A percentile compares a stretch with the other conserved stretches of the same genome.
These are phyloP conservation scores for Lanmaoa rubissima DNA, from an alignment of 768 basidiomycete genomes.

Conservation along the genomic window DNA sequence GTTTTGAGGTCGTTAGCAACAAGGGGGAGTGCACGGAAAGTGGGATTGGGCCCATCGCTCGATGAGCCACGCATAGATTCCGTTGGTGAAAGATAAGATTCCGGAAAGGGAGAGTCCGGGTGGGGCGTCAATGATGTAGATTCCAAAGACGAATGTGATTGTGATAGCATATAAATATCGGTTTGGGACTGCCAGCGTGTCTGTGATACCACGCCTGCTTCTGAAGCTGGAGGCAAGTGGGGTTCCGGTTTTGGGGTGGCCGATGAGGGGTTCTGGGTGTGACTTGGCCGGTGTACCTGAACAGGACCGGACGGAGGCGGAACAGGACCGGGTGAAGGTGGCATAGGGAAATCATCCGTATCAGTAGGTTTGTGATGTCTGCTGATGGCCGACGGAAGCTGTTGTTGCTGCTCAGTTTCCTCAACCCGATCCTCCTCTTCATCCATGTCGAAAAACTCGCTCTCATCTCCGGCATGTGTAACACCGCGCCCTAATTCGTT, in stretches of 20 bases:
- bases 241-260: constrained; percentile 10
- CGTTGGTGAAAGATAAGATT: constrained; percentile 31
- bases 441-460: constrained; percentile 66
- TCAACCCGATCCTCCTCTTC: constrained; percentile 34
- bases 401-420: constrained; percentile 13
- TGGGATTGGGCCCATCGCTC: constrained; percentile 33
- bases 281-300: constrained; percentile 8
- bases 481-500: constrained; percentile 11
- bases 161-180: constrained; percentile 21
- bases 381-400: constrained; percentile 5
- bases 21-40: constrained; percentile 73
- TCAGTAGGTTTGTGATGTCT: constrained; percentile 36
- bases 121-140: constrained; percentile 15
- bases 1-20: constrained; percentile 68
- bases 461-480: constrained; percentile 30
- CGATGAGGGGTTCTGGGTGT: constrained; percentile 8
- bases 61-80: constrained; percentile 20
- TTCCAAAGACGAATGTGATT: constrained; percentile 25
- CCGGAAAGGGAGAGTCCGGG: constrained; percentile 29
- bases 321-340: constrained; percentile 34
- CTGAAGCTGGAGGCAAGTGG: constrained; percentile 18
- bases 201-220: constrained; percentile 19
- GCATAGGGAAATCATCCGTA: constrained; percentile 53
- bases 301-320: constrained; percentile 34
- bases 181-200: constrained; percentile 24